A percentile compares a stretch with the other conserved stretches of the same genome.
Conservation (phyloP, 306 rosid species). For the Phaseolus lunatus region DNA sequence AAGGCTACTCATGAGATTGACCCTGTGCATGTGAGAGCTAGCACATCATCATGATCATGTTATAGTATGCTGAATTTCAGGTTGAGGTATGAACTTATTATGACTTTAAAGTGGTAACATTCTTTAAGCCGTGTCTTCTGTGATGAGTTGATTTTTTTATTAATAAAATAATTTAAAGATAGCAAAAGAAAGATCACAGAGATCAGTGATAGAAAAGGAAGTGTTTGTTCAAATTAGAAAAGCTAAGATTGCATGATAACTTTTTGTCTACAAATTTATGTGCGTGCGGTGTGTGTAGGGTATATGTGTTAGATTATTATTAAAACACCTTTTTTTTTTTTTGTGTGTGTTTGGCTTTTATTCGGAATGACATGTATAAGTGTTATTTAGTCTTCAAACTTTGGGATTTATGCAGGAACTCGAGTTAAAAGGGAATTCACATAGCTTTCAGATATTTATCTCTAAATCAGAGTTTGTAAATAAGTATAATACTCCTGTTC, state of each 20-base stretch:
- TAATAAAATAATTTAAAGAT: slow-evolving; percentile 5
- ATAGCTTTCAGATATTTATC: not conserved
- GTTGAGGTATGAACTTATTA: slow-evolving; percentile 39
- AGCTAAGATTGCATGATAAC: slow-evolving; percentile 32
- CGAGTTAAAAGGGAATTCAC: not conserved
- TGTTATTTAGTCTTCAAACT: not conserved
- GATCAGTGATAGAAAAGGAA: slow-evolving; percentile 6
- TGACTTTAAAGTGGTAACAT: slow-evolving; percentile 37
- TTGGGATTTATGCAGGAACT: slow-evolving; percentile 7
- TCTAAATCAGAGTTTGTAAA: not conserved
- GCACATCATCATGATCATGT: slow-evolving; percentile 1
- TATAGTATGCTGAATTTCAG: slow-evolving; percentile 24
- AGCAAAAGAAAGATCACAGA: not conserved
- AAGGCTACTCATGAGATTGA: slow-evolving; percentile 37
- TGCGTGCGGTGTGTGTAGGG: slow-evolving; percentile 28
- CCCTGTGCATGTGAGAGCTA: slow-evolving; percentile 18
- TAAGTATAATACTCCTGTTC: too few species aligned
- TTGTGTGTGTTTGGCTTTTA: not conserved
- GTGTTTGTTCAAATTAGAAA: slow-evolving; percentile 13
- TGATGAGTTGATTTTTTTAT: slow-evolving; percentile 1
- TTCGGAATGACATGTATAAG: not conserved
- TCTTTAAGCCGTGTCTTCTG: slow-evolving; percentile 17
- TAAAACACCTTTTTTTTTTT: too few species aligned
- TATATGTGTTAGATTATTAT: too few species aligned
- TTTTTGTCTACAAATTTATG: slow-evolving; percentile 2